Conservation (phyloP, 371 early-diverging fungal species). For the Capillidium rhysosporum region DNA sequence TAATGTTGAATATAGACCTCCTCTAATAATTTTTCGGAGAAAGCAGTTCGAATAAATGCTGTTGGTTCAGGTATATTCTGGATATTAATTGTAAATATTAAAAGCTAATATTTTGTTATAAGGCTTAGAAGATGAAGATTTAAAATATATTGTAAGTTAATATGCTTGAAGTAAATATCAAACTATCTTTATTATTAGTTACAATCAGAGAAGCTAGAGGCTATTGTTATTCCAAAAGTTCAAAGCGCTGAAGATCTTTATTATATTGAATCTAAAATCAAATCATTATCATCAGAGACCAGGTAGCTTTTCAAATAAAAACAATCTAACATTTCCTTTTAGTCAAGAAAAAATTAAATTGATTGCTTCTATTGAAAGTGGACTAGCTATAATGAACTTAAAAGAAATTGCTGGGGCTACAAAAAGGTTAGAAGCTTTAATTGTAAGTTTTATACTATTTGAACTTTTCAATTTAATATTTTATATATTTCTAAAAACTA, state of each 20-base stretch:
- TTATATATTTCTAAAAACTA: conserved; percentile 7
- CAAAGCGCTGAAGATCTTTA: conserved; percentile 55
- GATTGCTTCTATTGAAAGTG: conserved; percentile 74
- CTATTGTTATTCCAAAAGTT: conserved; percentile 81
- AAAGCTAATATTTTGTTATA: background rate
- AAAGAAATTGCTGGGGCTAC: conserved; percentile 54
- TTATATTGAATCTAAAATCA: conserved; percentile 56
- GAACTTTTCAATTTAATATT: conserved; percentile 6
- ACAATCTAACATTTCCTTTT: conserved; percentile 40
- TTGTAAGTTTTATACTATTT: conserved; percentile 21
- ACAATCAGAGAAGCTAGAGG: conserved; percentile 41
- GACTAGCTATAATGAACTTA: conserved; percentile 64
- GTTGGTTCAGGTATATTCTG: conserved; percentile 41
- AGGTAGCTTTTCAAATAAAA: too few species aligned
- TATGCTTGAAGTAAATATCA: background rate
- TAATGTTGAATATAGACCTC: conserved; percentile 21
- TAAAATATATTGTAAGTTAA: conserved; percentile 45
- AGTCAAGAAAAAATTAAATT: conserved; percentile 47
- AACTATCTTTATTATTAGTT: conserved; percentile 19
- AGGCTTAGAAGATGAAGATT: conserved; percentile 59
- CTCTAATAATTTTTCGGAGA: conserved; percentile 43
- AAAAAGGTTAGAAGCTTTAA: conserved; percentile 47
- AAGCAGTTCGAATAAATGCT: conserved; percentile 73
- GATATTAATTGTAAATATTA: conserved; percentile 1
- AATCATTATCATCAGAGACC: too few species aligned